Evolutionary conservation across 2,329 filamentous ascomycete genomes (phyloP), one percentile per base, ranked within the genome.

Genomic region (Bipolaris zeicola): DNA sequence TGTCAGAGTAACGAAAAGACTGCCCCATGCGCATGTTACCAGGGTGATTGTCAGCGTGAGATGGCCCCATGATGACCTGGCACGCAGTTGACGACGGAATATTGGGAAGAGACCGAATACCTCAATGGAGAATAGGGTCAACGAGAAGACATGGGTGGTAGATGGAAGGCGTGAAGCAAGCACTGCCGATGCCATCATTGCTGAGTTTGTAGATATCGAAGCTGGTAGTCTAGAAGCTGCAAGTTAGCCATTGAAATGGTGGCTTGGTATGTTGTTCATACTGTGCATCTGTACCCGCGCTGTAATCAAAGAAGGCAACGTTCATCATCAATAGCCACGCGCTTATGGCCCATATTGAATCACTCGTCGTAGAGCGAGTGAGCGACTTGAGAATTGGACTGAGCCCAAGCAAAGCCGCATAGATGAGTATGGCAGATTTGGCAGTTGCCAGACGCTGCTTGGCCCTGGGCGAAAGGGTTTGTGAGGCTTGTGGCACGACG

Each of bases 31-130:
- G 28, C 88, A 87, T 31, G 93, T 81, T 1, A 97, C 89, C 20
- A 98, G 83, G 13, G 88, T 77, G 6, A 89, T 80, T 0, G 94
- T 96, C 20, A 97, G 82, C 0, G 85, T 70, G 3, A 95, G 82
- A 75, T 99, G 93, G 22, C 92, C 91, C 1, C 81, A 84, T 88
- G 91, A 95, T 57, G 88, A 92, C 36, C 90, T 85, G 72, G 94
- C 89, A 14, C 91, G 86, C 8, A 96, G 85, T 70, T 96, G 91
- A 5, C 93, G 85, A n/a, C 95, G 83, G 71, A 98, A 98, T 4
- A 99, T 93, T n/a, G 95, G 95, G 66, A 98, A 98, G 6, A 99
- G 83, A 0, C 94, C 95, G 76, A 98, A 99, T 1, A 99, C 92
- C 74, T 99, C 92, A 66, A 99, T 98, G 60, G 89, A 93, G 83